Base-by-base conservation (phyloP, 306 rosid genomes). In the Betula pendula region DNA sequence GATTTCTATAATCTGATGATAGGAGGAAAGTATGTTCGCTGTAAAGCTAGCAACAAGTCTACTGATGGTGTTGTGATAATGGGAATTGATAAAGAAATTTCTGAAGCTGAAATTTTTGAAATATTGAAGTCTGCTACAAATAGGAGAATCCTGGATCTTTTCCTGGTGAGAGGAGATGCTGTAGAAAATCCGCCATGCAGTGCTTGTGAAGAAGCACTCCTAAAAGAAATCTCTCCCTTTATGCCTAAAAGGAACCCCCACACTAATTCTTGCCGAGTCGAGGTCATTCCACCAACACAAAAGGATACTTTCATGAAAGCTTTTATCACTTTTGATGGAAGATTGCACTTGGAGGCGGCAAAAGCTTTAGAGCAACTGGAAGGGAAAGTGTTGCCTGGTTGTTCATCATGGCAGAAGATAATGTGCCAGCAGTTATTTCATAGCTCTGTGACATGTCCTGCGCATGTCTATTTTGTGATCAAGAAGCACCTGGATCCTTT, bases 301-400 rank as follows among this genome's bases (percentile, higher is more conserved):
- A 92, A 81, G 84, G 90, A 84, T 84, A 8, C 51, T 67, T 90
- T 75, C 87, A 85, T 87, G 86, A 90, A 74, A 81, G 99, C 99
- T 69, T 55, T 83, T 48, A 81, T 95, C 76, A 85, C 75, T 47
- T 95, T 95, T 82, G 97, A 92, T 81, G 97, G 99, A 78, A 88
- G 99, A 81, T 85, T 92, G 62, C 99, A 95, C 79, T 84, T 90
- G 77, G 99, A 95, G 84, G 99, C 97, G 12, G 99, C 99, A 20
- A 88, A 79, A 83, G 97, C 97, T 68, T 85, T 95, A 84, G 97
- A 95, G 83, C 81, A 83, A 71, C 78, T 95, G 74, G 97, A 95
- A 81, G 97, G 97, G 53, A 89, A 87, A 77, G 92, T 83, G 29
- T 82, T 95, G 83, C 87, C 94, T 16, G 89, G 93, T 45, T 95